These are phyloP conservation scores for Boletus subcaerulescens DNA, from an alignment of 768 basidiomycete species.

Conservation along the genomic window DNA sequence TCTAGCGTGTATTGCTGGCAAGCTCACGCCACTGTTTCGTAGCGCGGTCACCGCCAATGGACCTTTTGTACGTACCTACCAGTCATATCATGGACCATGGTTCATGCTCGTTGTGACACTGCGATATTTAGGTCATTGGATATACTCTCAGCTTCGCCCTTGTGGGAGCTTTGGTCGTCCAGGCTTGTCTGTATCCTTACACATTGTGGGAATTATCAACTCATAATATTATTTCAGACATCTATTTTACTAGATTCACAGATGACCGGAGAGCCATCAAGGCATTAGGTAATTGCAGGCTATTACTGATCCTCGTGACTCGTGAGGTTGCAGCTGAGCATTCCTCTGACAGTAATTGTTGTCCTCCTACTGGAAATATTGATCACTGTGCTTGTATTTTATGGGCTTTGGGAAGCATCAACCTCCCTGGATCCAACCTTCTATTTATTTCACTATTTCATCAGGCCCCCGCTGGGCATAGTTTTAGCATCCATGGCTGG, in stretches of 20 bases:
- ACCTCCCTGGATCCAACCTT: no score
- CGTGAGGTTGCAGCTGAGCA: not conserved
- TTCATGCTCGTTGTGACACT: no score
- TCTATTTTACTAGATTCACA: slow-evolving; percentile 18
- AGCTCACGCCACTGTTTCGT: no score
- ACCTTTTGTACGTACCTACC: no score
- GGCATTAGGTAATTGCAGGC: slow-evolving; percentile 8
- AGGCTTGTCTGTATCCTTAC: not conserved
- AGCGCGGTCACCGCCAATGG: no score
- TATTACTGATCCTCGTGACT: fast-evolving
- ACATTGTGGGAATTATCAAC: no score
- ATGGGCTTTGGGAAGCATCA: slow-evolving; percentile 3
- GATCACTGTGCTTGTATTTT: slow-evolving; percentile 9
- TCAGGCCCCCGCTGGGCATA: fast-evolving
- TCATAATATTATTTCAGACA: slow-evolving; percentile 1
- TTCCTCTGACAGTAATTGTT: slow-evolving; percentile 3
- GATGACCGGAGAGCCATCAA: slow-evolving; percentile 16
- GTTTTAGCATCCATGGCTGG: slow-evolving; percentile 5
- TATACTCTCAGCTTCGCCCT: not conserved
- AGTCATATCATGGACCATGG: no score
- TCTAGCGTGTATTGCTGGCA: no score
- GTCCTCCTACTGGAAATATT: slow-evolving; percentile 17
- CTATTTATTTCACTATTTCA: no score
- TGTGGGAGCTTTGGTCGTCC: not conserved
- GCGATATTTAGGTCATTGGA: not conserved